These are phyloP conservation scores for Magnaporthiopsis incrustans DNA, from an alignment of 2,329 filamentous ascomycete genomes.

Conservation along the genomic window DNA sequence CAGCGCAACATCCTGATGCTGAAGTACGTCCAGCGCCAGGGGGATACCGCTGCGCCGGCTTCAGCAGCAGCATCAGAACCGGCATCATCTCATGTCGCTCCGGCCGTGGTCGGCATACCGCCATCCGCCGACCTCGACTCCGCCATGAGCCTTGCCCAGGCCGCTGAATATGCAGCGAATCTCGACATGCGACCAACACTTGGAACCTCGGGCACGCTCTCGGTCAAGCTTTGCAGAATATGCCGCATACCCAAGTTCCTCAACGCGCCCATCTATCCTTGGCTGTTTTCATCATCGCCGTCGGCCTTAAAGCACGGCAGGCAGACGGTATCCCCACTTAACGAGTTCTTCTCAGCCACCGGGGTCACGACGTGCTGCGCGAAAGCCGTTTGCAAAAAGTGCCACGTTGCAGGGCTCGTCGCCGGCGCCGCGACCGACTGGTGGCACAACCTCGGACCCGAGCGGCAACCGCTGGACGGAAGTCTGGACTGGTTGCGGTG, in stretches of 20 bases:
- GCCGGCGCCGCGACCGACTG: slow-evolving; percentile 8
- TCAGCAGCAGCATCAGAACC: background rate
- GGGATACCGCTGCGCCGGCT: background rate
- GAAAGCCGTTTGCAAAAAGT: slow-evolving; percentile 12
- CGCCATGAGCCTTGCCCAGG: background rate
- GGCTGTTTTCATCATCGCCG: background rate
- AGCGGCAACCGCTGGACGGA: background rate
- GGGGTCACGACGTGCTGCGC: slow-evolving; percentile 11
- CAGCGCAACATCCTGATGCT: background rate
- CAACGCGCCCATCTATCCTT: background rate
- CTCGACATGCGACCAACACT: background rate
- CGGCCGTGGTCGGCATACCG: background rate
- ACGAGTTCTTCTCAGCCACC: background rate
- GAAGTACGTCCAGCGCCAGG: background rate
- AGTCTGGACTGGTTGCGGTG: slow-evolving; percentile 11
- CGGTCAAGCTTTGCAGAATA: background rate
- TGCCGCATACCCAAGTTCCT: slow-evolving; percentile 3
- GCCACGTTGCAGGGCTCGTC: slow-evolving; percentile 7
- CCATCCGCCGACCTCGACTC: background rate
- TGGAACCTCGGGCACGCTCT: background rate
- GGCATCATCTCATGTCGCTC: background rate
- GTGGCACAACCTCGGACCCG: slow-evolving; percentile 11
- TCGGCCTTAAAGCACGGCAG: background rate
- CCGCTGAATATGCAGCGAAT: background rate
- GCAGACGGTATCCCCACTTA: background rate